phyloP scores from a whole-genome alignment of 106 monocot species.

The Apostasia ramifera region DNA sequence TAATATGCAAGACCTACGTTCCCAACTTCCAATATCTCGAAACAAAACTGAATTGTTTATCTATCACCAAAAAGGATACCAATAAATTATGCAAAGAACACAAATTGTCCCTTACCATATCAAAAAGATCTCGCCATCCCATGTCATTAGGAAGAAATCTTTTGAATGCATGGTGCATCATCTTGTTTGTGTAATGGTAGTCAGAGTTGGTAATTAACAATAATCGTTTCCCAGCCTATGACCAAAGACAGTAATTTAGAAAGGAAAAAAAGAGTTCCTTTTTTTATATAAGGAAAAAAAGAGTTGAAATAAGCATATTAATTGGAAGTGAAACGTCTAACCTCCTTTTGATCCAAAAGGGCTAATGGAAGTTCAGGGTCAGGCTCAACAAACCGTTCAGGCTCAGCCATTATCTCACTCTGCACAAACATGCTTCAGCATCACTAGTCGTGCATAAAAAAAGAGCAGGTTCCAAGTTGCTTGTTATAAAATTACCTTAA shows the following conservation, averaged over 20 bases:
- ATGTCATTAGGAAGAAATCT: constrained; percentile 93
- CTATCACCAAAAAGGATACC: neutral
- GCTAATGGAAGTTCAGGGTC: constrained; percentile 93
- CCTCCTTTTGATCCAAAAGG: constrained; percentile 99
- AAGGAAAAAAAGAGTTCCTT: neutral
- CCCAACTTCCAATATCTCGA: neutral
- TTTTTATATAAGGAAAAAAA: neutral
- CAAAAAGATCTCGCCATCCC: constrained; percentile 93
- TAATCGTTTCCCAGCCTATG: constrained; percentile 80
- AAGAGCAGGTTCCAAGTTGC: neutral
- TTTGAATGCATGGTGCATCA: constrained; percentile 98
- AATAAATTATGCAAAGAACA: neutral
- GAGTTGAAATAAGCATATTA: neutral
- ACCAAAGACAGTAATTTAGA: constrained; percentile 9
- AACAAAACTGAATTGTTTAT: neutral
- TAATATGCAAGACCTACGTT: neutral
- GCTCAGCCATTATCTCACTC: constrained; percentile 92
- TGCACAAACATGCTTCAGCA: constrained; percentile 22
- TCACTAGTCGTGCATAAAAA: neutral
- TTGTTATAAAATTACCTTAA: constrained; percentile 50
- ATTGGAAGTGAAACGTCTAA: constrained; percentile 6
- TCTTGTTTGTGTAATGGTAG: constrained; percentile 95
- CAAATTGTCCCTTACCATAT: constrained; percentile 55
- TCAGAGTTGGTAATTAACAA: constrained; percentile 93
- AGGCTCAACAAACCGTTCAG: constrained; percentile 88